phyloP scores from a whole-genome alignment of 331 rosid species.

The Quercus phellos region DNA sequence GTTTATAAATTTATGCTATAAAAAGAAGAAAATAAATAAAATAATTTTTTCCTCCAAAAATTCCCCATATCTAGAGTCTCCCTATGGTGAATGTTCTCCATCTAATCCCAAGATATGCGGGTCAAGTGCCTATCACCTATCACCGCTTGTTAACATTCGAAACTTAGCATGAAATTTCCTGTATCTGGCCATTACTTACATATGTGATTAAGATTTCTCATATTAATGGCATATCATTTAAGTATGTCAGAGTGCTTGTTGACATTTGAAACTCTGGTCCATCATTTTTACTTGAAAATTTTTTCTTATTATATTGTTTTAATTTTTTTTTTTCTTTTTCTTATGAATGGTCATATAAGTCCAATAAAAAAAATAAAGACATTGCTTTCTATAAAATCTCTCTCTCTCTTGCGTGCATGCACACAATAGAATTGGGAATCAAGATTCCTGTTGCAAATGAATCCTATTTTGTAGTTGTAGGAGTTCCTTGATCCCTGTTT shows the following conservation, averaged over 20 bases:
- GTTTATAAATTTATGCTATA: background rate
- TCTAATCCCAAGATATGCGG: background rate
- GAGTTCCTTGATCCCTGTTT: background rate
- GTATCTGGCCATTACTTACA: background rate
- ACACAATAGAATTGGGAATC: background rate
- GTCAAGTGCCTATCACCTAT: background rate
- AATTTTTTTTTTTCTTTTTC: background rate
- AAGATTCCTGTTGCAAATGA: background rate
- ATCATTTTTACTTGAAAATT: background rate
- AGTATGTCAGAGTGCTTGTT: background rate
- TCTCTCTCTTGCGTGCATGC: too few relatives aligned
- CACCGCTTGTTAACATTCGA: background rate
- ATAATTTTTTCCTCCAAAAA: background rate
- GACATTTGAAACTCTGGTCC: background rate
- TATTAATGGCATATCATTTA: background rate
- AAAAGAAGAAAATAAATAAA: background rate
- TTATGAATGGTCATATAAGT: background rate
- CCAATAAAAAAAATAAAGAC: background rate
- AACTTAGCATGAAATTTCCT: background rate
- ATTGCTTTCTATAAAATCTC: background rate
- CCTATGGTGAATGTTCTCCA: background rate
- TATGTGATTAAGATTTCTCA: background rate
- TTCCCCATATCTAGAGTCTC: too few relatives aligned
- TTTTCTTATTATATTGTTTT: background rate
- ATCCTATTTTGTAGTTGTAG: background rate